These are phyloP conservation scores for Yarrowia porcina DNA, from an alignment of 805 yeast genomes.

Conservation along the genomic window DNA sequence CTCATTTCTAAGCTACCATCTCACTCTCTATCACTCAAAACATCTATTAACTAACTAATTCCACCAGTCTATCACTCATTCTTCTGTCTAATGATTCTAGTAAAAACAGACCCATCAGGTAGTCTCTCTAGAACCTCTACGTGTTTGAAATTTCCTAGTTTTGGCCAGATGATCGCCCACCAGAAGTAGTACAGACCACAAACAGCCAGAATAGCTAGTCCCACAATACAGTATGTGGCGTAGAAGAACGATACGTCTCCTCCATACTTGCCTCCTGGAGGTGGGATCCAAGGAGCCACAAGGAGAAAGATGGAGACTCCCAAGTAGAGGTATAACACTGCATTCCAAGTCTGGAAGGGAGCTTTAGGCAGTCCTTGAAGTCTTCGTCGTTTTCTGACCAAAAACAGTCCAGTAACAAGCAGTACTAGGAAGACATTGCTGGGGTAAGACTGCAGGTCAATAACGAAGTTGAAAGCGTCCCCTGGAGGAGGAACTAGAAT, in stretches of 20 bases:
- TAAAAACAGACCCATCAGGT: neutral
- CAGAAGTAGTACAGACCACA: conserved; percentile 20
- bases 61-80: neutral
- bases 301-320: neutral
- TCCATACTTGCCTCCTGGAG: conserved; percentile 12
- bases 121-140: neutral
- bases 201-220: neutral
- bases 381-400: conserved; percentile 33
- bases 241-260: conserved; percentile 16
- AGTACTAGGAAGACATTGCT: conserved; percentile 16
- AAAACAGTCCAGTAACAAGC: neutral
- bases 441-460: conserved; percentile 21
- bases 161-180: conserved; percentile 13
- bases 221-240: conserved; percentile 13
- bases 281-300: conserved; percentile 22
- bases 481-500: conserved; percentile 21
- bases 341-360: neutral
- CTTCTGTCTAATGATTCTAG: neutral
- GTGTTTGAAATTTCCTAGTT: neutral
- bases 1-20: too few species aligned
- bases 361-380: neutral
- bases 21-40: neutral
- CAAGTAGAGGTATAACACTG: neutral
- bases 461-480: conserved; percentile 28
- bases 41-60: neutral